Base-by-base conservation (phyloP, 2,329 filamentous ascomycete species). In the Diaporthe sp. region DNA sequence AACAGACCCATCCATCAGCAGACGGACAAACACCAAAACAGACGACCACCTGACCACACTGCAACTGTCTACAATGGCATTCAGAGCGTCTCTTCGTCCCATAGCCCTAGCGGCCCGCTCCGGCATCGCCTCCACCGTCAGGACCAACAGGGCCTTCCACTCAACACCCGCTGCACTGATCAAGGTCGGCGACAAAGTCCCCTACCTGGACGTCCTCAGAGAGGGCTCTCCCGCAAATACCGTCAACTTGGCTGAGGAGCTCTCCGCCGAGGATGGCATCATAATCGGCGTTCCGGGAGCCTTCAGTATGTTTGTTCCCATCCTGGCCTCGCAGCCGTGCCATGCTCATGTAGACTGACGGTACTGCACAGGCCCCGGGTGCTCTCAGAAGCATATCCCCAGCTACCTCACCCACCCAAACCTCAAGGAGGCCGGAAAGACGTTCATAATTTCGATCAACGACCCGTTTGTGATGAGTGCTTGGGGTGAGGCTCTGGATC, bases 401-500 rank as follows among this genome's bases (percentile, higher is more conserved):
- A 94, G 94, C 73, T 98, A 95, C 86, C 93, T 98, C 84, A 92
- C 92, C 82, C 94, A 95, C 82, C 89, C 93, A 73, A 92, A 93
- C 83, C 89, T 97, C 80, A 94, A 94, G 86, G 88, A 93, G 76
- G 95, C 94, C 42, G 96, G 95, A 67, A 89, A 94, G 81, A 94
- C 98, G 61, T 98, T 97, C 81, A 95, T 98, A 55, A 92, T 98
- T 74, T 92, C 94, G 22, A 96, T 98, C 82, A 98, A 98, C 83
- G 96, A 98, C 83, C 91, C 95, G 28, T 98, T 98, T 83, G 96
- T 39, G 1, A 98, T 96, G 90, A 97, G 97, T 85, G 96, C 95
- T 7, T 98, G 96, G 95, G 92, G 87, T 63, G 90, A 93, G 78
- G 88, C 91, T 77, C 89, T 98, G 58, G 95, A 98, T 84, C 94